Evolutionary conservation across 495 filamentous ascomycete genomes (phyloP).

Genomic region (Tuber borchii): DNA sequence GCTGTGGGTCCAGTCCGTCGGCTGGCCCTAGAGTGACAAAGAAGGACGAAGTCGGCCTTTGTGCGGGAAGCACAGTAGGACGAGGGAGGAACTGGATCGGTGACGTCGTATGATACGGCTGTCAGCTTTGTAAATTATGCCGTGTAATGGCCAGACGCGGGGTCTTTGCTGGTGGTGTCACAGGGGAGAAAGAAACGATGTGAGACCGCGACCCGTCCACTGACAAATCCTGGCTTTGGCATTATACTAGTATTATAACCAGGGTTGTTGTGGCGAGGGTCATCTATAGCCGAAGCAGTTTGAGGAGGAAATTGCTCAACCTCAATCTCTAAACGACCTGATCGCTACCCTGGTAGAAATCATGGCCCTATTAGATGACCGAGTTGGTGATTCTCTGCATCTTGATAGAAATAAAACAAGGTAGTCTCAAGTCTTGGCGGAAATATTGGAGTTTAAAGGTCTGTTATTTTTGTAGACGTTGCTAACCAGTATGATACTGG

Average conservation of each 20-base stretch:
- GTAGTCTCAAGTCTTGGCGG: not conserved
- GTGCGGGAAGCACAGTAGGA: not conserved
- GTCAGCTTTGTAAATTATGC: not conserved
- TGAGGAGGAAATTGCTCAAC: not conserved
- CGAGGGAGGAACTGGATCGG: not conserved
- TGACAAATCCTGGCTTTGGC: not conserved
- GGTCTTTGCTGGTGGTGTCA: not conserved
- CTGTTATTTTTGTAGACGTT: not conserved
- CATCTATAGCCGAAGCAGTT: not conserved
- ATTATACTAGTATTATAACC: not conserved
- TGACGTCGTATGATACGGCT: not conserved
- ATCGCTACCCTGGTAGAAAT: not conserved
- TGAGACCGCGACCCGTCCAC: not conserved
- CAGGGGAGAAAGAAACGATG: not conserved
- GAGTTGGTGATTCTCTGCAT: not conserved
- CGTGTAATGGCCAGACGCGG: not conserved
- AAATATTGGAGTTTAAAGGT: not conserved
- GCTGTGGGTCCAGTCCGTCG: not conserved
- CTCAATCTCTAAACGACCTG: not conserved
- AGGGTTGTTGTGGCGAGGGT: not conserved
- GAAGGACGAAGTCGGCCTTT: not conserved
- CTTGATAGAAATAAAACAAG: not conserved
- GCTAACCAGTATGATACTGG: too few species aligned
- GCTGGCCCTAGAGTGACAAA: not conserved
- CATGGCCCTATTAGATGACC: not conserved